Conservation (phyloP, 2,329 filamentous ascomycete species). For the Ophiostoma ulmi region DNA sequence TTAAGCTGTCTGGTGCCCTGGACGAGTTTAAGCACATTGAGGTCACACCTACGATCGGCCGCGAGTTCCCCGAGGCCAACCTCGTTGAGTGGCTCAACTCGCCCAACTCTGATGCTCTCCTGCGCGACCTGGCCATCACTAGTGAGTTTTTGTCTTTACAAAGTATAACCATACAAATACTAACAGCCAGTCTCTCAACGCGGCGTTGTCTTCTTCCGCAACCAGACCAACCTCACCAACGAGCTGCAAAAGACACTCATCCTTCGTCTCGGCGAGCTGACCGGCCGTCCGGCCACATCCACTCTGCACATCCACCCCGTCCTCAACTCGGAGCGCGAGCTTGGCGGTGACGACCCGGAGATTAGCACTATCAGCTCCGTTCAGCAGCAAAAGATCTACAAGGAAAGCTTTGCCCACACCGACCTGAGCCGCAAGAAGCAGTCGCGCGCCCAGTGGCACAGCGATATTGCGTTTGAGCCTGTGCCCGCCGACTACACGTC, state of each 20-base stretch:
- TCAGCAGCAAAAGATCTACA: conserved; percentile 41
- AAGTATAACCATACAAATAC: not conserved
- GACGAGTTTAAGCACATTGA: conserved; percentile 53
- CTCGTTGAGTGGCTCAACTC: conserved; percentile 57
- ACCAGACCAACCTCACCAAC: conserved; percentile 53
- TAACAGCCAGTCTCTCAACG: conserved; percentile 50
- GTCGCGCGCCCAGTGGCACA: conserved; percentile 43
- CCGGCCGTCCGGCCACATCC: conserved; percentile 54
- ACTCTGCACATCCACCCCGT: conserved; percentile 58
- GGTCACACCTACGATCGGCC: conserved; percentile 57
- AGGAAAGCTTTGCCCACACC: conserved; percentile 22
- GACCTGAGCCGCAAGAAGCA: conserved; percentile 28
- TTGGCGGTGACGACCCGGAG: conserved; percentile 48
- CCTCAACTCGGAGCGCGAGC: conserved; percentile 49
- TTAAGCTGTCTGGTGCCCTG: conserved; percentile 48
- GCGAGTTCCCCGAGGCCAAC: conserved; percentile 55
- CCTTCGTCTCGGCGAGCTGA: conserved; percentile 53
- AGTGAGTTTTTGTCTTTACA: conserved; percentile 40
- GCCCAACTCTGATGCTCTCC: conserved; percentile 56
- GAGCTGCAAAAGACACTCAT: conserved; percentile 57
- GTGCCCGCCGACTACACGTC: conserved; percentile 51
- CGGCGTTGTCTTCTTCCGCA: conserved; percentile 61
- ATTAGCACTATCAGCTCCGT: conserved; percentile 57
- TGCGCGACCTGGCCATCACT: conserved; percentile 63
- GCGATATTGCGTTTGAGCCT: conserved; percentile 46